phyloP scores from a whole-genome alignment of 768 basidiomycete genomes.

The Kwoniella bestiolae region DNA sequence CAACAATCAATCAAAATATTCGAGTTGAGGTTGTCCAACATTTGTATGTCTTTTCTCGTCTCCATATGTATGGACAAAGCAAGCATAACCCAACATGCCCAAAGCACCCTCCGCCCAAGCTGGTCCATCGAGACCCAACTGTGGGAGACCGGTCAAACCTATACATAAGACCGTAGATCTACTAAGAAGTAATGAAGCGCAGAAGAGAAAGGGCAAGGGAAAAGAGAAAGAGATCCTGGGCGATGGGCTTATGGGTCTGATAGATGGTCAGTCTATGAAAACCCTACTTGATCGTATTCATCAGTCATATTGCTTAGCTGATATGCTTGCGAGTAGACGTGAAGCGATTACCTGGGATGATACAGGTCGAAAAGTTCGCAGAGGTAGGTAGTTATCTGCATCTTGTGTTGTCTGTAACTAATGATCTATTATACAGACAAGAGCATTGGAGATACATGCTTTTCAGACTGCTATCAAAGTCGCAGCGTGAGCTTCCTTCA shows the following conservation, averaged over 20 bases:
- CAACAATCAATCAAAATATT: too few relatives aligned
- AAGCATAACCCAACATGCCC: slow-evolving; percentile 5
- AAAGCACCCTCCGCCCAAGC: slow-evolving; percentile 18
- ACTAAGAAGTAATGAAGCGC: slow-evolving; percentile 25
- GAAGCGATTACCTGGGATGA: slow-evolving; percentile 68
- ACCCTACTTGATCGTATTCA: too few relatives aligned
- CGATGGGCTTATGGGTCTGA: slow-evolving; percentile 20
- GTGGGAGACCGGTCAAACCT: slow-evolving; percentile 13
- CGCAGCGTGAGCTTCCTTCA: slow-evolving; percentile 64
- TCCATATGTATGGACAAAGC: background rate
- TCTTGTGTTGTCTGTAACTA: background rate
- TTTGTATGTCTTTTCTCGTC: background rate
- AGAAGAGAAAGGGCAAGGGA: slow-evolving; percentile 34
- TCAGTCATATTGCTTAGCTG: too few relatives aligned
- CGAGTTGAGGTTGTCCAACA: too few relatives aligned
- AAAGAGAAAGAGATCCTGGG: slow-evolving; percentile 35
- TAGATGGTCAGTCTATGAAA: slow-evolving; percentile 37
- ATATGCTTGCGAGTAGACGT: slow-evolving; percentile 60
- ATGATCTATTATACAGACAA: slow-evolving; percentile 62
- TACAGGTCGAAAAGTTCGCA: slow-evolving; percentile 87
- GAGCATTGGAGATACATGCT: slow-evolving; percentile 84
- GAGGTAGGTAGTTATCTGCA: slow-evolving; percentile 63
- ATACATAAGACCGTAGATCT: slow-evolving; percentile 40
- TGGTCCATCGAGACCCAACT: slow-evolving; percentile 13
- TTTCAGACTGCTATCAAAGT: slow-evolving; percentile 86